Evolutionary conservation across 495 filamentous ascomycete species (phyloP).

Genomic region (Aspergillus wentii): DNA sequence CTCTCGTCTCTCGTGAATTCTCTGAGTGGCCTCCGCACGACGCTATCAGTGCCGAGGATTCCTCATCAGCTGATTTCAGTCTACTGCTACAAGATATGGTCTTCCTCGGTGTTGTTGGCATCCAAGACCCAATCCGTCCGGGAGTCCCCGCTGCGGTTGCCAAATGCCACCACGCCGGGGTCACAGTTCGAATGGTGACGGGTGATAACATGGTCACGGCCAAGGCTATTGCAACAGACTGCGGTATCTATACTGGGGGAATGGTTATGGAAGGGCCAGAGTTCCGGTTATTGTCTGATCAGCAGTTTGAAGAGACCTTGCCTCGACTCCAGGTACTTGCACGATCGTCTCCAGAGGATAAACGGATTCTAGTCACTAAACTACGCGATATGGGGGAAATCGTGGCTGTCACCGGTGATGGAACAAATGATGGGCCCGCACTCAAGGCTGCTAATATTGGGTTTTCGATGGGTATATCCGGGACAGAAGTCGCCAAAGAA

Average conservation of each 20-base stretch:
- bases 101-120: constrained; percentile 65
- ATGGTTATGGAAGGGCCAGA: constrained; percentile 60
- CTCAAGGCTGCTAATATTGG: constrained; percentile 76
- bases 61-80: constrained; percentile 12
- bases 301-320: constrained; percentile 51
- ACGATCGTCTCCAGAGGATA: constrained; percentile 62
- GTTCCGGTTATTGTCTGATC: constrained; percentile 57
- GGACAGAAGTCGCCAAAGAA: constrained; percentile 75
- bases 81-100: constrained; percentile 52
- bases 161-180: constrained; percentile 64
- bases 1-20: constrained; percentile 71
- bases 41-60: constrained; percentile 41
- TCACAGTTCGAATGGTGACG: constrained; percentile 77
- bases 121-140: constrained; percentile 69
- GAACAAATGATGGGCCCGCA: constrained; percentile 88
- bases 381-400: constrained; percentile 70
- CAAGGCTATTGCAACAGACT: constrained; percentile 60
- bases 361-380: constrained; percentile 64
- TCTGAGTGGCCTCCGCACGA: constrained; percentile 65
- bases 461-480: constrained; percentile 63
- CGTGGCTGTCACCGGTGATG: constrained; percentile 90
- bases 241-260: constrained; percentile 43
- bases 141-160: constrained; percentile 62
- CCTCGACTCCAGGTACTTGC: constrained; percentile 62
- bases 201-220: constrained; percentile 75